Evolutionary conservation across 2,329 filamentous ascomycete genomes (phyloP).

Genomic region (Domatiomyces globalis): DNA sequence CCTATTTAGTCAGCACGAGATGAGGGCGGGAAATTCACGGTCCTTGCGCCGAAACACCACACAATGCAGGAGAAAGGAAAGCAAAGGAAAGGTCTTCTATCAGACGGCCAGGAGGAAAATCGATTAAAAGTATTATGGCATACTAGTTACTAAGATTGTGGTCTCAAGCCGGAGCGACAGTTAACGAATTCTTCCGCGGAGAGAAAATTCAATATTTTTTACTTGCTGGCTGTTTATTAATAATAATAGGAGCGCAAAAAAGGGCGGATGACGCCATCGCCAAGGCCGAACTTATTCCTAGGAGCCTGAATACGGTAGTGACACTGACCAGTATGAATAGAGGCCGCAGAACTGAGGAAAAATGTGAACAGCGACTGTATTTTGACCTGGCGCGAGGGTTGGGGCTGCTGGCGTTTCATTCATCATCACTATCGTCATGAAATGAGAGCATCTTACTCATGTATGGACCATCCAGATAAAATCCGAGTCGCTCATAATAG

Average conservation of each 20-base stretch:
- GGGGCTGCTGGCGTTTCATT: constrained; percentile 4
- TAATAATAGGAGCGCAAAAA: not conserved
- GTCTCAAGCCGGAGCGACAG: not conserved
- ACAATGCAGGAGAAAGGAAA: not conserved
- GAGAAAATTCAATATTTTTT: not conserved
- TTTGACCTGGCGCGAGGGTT: not conserved
- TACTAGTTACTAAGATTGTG: not conserved
- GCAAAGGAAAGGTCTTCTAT: not conserved
- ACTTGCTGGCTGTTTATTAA: not conserved
- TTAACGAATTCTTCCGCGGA: not conserved
- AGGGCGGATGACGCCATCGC: not conserved
- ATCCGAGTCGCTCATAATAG: constrained; percentile 88
- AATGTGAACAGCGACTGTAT: not conserved
- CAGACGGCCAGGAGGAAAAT: too few species aligned
- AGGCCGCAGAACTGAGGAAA: too few species aligned
- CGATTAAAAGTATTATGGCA: too few species aligned
- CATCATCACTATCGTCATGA: constrained; percentile 25
- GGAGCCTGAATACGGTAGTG: too few species aligned
- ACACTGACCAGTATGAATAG: too few species aligned
- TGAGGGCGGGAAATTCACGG: not conserved
- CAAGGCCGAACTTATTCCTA: not conserved
- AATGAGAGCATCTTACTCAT: constrained; percentile 41
- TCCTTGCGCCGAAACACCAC: constrained; percentile 8
- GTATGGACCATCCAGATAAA: constrained; percentile 84
- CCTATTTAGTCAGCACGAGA: not conserved